Conservation (phyloP, 257 asterid species). For the Ilex aquifolium region DNA sequence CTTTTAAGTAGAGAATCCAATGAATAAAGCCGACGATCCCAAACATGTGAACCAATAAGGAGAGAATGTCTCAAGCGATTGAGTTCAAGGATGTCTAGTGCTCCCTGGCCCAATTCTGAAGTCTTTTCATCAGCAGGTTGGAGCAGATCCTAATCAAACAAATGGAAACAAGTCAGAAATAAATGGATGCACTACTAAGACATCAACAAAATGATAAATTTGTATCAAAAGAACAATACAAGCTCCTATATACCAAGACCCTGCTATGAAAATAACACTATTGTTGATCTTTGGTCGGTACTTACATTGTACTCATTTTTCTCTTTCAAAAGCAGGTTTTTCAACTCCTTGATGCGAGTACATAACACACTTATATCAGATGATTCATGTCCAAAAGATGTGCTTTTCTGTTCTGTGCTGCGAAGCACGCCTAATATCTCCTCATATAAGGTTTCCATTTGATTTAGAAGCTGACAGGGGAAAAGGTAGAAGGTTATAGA, state of each 20-base stretch:
- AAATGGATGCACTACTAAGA: not conserved
- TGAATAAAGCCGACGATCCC: constrained; percentile 62
- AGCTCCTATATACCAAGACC: too few relatives aligned
- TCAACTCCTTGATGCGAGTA: constrained; percentile 45
- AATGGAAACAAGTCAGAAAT: constrained; percentile 3
- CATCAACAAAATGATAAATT: too few relatives aligned
- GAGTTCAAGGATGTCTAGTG: constrained; percentile 66
- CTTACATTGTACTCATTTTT: constrained; percentile 50
- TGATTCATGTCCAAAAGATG: constrained; percentile 37
- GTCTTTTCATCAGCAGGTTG: constrained; percentile 25
- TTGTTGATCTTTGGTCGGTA: not conserved
- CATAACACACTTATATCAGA: constrained; percentile 49
- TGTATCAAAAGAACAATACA: too few relatives aligned
- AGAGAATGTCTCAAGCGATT: constrained; percentile 75
- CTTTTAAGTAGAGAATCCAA: constrained; percentile 52
- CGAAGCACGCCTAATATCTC: constrained; percentile 58
- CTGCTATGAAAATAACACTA: too few relatives aligned
- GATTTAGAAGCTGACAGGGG: constrained; percentile 57
- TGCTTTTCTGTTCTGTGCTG: constrained; percentile 41
- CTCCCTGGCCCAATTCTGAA: constrained; percentile 22
- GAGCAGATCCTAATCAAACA: constrained; percentile 49
- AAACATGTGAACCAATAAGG: constrained; percentile 49
- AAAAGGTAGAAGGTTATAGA: constrained; percentile 12
- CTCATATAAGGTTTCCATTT: constrained; percentile 55
- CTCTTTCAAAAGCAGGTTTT: constrained; percentile 51